Evolutionary conservation across 2,329 filamentous ascomycete genomes (phyloP).

Genomic region (Diaporthe aspalathi): DNA sequence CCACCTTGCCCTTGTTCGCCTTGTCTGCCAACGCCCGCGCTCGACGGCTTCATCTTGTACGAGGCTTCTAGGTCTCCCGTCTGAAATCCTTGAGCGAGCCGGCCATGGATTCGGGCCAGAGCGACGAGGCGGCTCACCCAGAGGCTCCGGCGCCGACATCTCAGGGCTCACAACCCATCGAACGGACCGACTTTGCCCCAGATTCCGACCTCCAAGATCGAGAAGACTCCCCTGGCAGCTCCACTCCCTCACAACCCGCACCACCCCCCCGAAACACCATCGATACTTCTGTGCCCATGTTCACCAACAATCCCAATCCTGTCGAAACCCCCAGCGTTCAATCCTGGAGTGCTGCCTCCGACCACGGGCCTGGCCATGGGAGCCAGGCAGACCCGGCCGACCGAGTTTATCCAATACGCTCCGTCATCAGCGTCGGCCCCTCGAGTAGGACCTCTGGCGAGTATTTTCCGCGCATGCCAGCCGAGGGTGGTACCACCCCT

Average conservation of each 20-base stretch:
- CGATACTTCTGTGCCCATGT: conserved; percentile 26
- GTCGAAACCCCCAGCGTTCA: conserved; percentile 40
- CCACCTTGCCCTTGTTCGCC: background rate
- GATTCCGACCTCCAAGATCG: background rate
- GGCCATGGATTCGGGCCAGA: conserved; percentile 26
- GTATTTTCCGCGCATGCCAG: conserved; percentile 51
- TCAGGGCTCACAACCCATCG: background rate
- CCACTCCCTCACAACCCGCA: conserved; percentile 24
- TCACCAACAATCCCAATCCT: background rate
- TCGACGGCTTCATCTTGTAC: background rate
- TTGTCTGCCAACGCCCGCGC: background rate
- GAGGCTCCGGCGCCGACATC: background rate
- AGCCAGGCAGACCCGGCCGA: conserved; percentile 57
- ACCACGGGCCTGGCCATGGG: conserved; percentile 52
- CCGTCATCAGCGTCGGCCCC: conserved; percentile 79
- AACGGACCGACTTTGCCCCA: conserved; percentile 13
- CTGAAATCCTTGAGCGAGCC: background rate
- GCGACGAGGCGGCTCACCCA: conserved; percentile 12
- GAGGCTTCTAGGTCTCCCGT: conserved; percentile 35
- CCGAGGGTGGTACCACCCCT: background rate
- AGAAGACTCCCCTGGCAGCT: conserved; percentile 8
- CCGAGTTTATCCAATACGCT: conserved; percentile 83
- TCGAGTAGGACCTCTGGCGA: conserved; percentile 53
- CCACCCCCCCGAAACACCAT: conserved; percentile 2
- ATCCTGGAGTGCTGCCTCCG: conserved; percentile 57